These are phyloP conservation scores for Sicyos baderoa DNA, from an alignment of 306 rosid genomes.

Conservation along the genomic window DNA sequence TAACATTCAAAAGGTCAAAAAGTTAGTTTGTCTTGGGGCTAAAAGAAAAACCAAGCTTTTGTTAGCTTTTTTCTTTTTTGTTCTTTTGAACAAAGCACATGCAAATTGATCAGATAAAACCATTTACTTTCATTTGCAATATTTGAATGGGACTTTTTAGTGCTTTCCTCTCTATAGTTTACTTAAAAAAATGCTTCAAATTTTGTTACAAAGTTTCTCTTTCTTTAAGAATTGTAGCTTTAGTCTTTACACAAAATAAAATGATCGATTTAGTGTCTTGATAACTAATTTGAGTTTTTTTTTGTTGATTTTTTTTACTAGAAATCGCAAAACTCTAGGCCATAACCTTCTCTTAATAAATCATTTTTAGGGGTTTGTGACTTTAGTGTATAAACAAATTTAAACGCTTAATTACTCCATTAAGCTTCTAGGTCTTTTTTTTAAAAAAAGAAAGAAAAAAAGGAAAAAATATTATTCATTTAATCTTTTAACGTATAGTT, in stretches of 20 bases:
- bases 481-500: too few relatives aligned
- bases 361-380: too few relatives aligned
- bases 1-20: slow-evolving; percentile 25
- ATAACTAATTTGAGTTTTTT: neutral
- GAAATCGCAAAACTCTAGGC: neutral
- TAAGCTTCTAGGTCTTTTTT: too few relatives aligned
- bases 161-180: neutral
- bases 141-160: slow-evolving; percentile 4
- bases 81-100: neutral
- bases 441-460: too few relatives aligned
- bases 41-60: slow-evolving; percentile 4
- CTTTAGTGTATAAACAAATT: too few relatives aligned
- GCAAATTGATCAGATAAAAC: neutral
- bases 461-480: too few relatives aligned
- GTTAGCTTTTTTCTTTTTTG: neutral
- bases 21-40: slow-evolving; percentile 17
- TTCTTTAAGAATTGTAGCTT: neutral
- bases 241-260: neutral
- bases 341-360: too few relatives aligned
- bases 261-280: neutral
- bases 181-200: neutral
- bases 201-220: neutral
- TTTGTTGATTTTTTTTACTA: neutral
- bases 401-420: neutral
- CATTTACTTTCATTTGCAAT: neutral